These are phyloP conservation scores for Beauveria pseudobassiana DNA, from an alignment of 2,329 filamentous ascomycete species.

Conservation along the genomic window DNA sequence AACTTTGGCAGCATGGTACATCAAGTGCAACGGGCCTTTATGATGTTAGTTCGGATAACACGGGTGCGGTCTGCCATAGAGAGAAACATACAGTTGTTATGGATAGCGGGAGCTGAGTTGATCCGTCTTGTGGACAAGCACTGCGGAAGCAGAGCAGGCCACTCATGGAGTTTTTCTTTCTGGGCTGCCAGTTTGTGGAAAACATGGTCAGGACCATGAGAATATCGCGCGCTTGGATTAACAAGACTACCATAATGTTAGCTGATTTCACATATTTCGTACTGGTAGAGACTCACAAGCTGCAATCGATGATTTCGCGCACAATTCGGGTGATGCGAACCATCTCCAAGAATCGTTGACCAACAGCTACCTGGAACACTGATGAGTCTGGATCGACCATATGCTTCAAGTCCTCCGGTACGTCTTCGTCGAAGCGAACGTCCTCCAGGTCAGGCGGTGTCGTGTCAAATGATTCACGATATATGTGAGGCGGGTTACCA, in stretches of 20 bases:
- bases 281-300: conserved; percentile 22
- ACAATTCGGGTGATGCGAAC: conserved; percentile 25
- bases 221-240: conserved; percentile 13
- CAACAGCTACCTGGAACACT: conserved; percentile 26
- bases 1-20: conserved; percentile 34
- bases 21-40: conserved; percentile 31
- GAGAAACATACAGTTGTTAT: conserved; percentile 19
- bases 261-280: background rate
- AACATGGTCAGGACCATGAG: conserved; percentile 14
- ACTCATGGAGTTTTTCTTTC: conserved; percentile 25
- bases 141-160: conserved; percentile 28
- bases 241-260: conserved; percentile 19
- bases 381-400: conserved; percentile 27
- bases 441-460: conserved; percentile 32
- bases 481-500: conserved; percentile 39
- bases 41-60: background rate
- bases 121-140: conserved; percentile 23
- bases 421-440: conserved; percentile 34
- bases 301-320: conserved; percentile 26
- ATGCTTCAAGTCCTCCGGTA: conserved; percentile 25
- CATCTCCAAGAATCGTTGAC: conserved; percentile 30
- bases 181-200: conserved; percentile 19
- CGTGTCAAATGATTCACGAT: conserved; percentile 32
- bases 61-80: background rate
- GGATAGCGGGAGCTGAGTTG: conserved; percentile 11